phyloP scores from a whole-genome alignment of 2,329 filamentous ascomycete genomes.

The Epichloe elymi region DNA sequence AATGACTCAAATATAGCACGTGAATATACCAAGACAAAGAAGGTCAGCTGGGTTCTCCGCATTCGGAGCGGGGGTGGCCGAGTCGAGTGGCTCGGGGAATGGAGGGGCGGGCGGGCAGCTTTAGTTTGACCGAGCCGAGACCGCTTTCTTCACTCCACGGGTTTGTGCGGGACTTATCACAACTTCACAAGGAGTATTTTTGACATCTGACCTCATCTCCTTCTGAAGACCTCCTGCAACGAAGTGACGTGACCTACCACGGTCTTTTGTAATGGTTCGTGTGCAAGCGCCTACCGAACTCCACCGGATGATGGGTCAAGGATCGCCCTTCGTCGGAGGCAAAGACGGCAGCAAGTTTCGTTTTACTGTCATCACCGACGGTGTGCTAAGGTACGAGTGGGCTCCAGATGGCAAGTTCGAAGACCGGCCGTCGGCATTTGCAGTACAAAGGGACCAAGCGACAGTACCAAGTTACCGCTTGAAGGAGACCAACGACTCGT shows the following conservation, averaged over 20 bases:
- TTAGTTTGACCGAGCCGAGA: too few relatives aligned
- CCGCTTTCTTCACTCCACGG: too few relatives aligned
- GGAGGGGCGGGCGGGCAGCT: too few relatives aligned
- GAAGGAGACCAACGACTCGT: slow-evolving; percentile 27
- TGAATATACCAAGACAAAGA: too few relatives aligned
- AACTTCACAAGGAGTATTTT: too few relatives aligned
- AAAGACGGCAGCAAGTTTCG: slow-evolving; percentile 29
- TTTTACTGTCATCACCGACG: slow-evolving; percentile 44
- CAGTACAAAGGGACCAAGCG: slow-evolving; percentile 36
- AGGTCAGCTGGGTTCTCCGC: too few relatives aligned
- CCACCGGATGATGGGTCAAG: not conserved
- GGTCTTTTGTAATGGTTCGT: not conserved
- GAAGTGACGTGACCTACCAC: too few relatives aligned
- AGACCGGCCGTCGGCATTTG: slow-evolving; percentile 48
- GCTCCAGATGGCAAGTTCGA: slow-evolving; percentile 46
- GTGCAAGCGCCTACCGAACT: not conserved
- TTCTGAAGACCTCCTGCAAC: too few relatives aligned
- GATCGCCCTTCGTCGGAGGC: slow-evolving; percentile 8
- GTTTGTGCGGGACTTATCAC: too few relatives aligned
- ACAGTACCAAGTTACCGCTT: slow-evolving; percentile 31
- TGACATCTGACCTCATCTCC: not conserved
- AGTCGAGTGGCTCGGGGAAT: too few relatives aligned
- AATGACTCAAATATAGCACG: too few relatives aligned
- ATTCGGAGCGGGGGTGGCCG: too few relatives aligned
- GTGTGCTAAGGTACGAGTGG: slow-evolving; percentile 49